phyloP scores from a whole-genome alignment of 371 early-diverging fungal genomes.

The Apophysomyces elegans region DNA sequence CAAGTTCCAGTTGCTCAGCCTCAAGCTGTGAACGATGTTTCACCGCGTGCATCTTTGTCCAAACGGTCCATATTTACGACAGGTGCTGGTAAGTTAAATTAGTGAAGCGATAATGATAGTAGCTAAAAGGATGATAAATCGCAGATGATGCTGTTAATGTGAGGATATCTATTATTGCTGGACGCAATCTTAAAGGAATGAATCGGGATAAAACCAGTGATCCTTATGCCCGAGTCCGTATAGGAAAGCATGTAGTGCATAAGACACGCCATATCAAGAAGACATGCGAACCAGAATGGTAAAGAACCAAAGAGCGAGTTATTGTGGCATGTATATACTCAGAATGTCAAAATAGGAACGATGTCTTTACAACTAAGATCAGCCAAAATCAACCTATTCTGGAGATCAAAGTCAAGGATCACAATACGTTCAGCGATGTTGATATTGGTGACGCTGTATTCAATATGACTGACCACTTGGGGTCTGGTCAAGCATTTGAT shows the following conservation, averaged over 20 bases:
- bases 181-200: slow-evolving; percentile 49
- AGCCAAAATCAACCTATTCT: slow-evolving; percentile 36
- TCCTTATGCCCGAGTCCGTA: slow-evolving; percentile 46
- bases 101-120: neutral
- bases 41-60: slow-evolving; percentile 1
- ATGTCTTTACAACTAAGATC: slow-evolving; percentile 28
- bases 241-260: slow-evolving; percentile 56
- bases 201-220: slow-evolving; percentile 53
- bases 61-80: neutral
- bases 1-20: neutral
- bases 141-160: slow-evolving; percentile 32
- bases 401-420: slow-evolving; percentile 57
- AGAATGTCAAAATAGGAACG: slow-evolving; percentile 24
- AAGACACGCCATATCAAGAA: slow-evolving; percentile 78
- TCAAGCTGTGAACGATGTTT: neutral
- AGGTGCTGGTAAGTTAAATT: neutral
- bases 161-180: slow-evolving; percentile 47
- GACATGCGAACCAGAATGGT: slow-evolving; percentile 66
- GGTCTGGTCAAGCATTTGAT: slow-evolving; percentile 3
- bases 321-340: neutral
- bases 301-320: neutral
- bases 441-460: slow-evolving; percentile 56
- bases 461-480: slow-evolving; percentile 40
- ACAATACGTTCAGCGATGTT: slow-evolving; percentile 61
- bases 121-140: neutral